Percentiles rank a stretch among this genome's conserved stretches.
These are phyloP conservation scores for Moricandia moricandioides DNA, from an alignment of 345 rosid genomes.

Conservation along the genomic window DNA sequence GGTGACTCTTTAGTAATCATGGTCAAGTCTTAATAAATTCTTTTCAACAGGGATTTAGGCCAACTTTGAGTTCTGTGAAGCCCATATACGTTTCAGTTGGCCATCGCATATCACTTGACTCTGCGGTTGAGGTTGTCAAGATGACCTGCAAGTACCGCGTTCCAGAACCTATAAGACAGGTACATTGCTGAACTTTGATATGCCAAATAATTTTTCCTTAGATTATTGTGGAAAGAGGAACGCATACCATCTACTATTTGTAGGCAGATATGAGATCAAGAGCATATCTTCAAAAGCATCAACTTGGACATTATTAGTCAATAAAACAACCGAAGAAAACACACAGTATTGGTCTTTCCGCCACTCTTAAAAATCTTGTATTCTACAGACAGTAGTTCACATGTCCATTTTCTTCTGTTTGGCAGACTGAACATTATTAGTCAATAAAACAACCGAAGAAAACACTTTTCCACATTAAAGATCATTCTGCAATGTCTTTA, in stretches of 20 bases:
- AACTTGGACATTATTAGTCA: slow-evolving; percentile 17
- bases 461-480: neutral
- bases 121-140: slow-evolving; percentile 56
- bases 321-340: neutral
- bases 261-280: slow-evolving; percentile 87
- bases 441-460: neutral
- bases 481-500: neutral
- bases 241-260: slow-evolving; percentile 10
- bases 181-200: slow-evolving; percentile 23
- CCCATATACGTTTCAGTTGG: slow-evolving; percentile 84
- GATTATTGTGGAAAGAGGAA: neutral
- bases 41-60: slow-evolving; percentile 58
- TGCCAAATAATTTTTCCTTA: neutral
- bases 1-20: neutral
- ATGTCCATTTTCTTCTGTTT: slow-evolving; percentile 16
- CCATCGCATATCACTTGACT: slow-evolving; percentile 69
- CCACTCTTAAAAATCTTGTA: neutral
- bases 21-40: neutral
- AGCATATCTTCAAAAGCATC: slow-evolving; percentile 51
- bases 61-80: slow-evolving; percentile 52
- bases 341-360: too few species aligned
- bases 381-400: slow-evolving; percentile 1
- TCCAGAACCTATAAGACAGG: slow-evolving; percentile 95
- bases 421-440: slow-evolving; percentile 16
- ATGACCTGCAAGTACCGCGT: slow-evolving; percentile 77